phyloP scores from a whole-genome alignment of 768 basidiomycete genomes.

The Termitomyces sp. region DNA sequence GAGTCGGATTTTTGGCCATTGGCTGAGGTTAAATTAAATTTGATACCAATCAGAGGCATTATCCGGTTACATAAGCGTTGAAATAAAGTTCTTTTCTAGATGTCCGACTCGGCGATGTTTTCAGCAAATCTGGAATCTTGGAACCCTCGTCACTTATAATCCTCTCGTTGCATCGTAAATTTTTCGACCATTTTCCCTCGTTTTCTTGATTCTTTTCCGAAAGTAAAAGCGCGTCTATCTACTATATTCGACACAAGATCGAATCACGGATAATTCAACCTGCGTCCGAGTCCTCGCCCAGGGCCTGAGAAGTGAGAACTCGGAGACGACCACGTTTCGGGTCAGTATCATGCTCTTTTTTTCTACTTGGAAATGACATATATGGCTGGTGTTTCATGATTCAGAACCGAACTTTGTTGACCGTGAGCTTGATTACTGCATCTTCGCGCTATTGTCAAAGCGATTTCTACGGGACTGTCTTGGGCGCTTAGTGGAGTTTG shows the following conservation, averaged over 20 bases:
- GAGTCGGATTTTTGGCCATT: background rate
- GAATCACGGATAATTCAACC: background rate
- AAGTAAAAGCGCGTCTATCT: background rate
- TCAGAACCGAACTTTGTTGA: background rate
- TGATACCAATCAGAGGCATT: background rate
- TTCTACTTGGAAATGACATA: background rate
- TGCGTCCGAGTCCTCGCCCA: background rate
- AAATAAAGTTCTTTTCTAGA: background rate
- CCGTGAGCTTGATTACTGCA: background rate
- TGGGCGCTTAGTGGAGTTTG: background rate
- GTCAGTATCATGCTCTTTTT: slow-evolving; percentile 1
- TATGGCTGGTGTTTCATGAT: background rate
- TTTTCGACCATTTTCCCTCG: background rate
- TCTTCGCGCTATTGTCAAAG: background rate
- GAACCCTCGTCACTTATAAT: background rate
- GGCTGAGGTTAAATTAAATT: background rate
- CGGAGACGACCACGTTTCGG: background rate
- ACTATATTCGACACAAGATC: background rate
- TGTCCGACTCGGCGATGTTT: slow-evolving; percentile 3
- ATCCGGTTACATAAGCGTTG: background rate
- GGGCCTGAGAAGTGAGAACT: background rate
- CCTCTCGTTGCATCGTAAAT: background rate
- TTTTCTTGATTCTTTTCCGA: background rate
- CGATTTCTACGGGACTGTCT: background rate
- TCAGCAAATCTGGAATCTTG: background rate